Base-by-base conservation (phyloP, 345 rosid species). In the Noccaea bulbosa region DNA sequence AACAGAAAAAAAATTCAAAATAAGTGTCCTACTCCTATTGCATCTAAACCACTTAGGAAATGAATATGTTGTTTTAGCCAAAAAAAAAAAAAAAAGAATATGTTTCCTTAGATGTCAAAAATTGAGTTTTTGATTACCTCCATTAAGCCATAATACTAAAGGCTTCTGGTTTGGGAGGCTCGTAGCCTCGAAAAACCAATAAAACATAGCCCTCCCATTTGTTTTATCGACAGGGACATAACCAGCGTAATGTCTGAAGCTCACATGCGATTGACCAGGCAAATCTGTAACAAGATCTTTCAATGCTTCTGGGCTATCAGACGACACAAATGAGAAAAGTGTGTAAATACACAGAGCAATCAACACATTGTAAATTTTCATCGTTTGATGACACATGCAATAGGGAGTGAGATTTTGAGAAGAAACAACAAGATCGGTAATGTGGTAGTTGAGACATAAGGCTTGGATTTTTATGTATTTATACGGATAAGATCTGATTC, bases 121-220 rank as follows among this genome's bases (percentile, higher is more conserved):
- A 4, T 33, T 50, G 37, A 33, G 46, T 71, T 43, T 71, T 43
- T 71, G 41, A 64, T 27, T 86, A 93, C 98, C 98, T 86, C 98
- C 98, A 80, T 90, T 93, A 33, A 93, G 96, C 98, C 97, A 90
- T 17, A 93, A 84, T 16, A 93, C 98, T 48, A 93, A 67, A 50
- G 98, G 96, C 39, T 86, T 93, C 53, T 82, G 73, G 14, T 84
- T 82, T 32, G 97, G 85, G 8, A 45, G 72, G 60, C 70, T 46
- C 49, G 72, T 70, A 73, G 93, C 88, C 76, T 93, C 96, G 32
- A 81, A 90, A 79, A 93, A 93, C 97, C 98, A 93, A 70, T 93
- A 90, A 70, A 93, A 93, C 65, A 93, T 84, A 34, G 89, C 87
- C 49, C 98, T 78, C 40, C 88, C 90, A 33, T 84, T 84, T 32